Base-by-base conservation (phyloP, 177 flowering plant species). In the Vitis hybrid region DNA sequence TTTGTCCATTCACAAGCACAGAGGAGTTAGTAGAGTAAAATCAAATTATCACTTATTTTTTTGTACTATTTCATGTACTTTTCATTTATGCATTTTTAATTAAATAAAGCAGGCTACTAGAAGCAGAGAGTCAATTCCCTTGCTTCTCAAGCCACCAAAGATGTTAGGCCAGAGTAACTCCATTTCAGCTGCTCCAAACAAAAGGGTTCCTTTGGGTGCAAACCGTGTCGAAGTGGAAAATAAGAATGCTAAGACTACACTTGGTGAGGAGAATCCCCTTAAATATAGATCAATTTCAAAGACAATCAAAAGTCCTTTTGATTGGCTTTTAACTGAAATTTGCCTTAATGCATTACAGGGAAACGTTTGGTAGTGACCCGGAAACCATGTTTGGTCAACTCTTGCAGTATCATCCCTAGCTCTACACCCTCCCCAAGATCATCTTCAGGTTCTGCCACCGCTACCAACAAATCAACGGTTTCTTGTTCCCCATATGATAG, bases 181-280 rank as follows among this genome's bases (percentile, higher is more conserved):
- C 8, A 56, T n/a, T 56, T 14, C 67, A 28, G 54, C 64, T 67
- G 62, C 59, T 63, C 62, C 69, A 52, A 28, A 59, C 15, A 76
- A 76, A 55, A 66, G 62, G 22, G 47, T 62, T 55, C 57, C 75
- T 59, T 52, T 7, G 3, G 63, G 62, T 52, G 52, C 57, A 56
- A 70, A 66, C 7, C 44, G 1, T 50, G 56, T 14, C 28, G 62
- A 77, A 66, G 12, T 57, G 49, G 64, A 73, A 55, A 50, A 18
- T 7, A 64, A 18, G 18, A 50, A 13, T 73, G 10, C 62, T 56
- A 70, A 56, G 24, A 50, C 28, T 62, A 70, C 62, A 24, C 17
- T 33, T 13, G 77, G 82, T 76, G 18, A 71, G 68, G 59, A 70
- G 60, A 11, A 62, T 77, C 4, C 11, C 50, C 7, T n/a, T 15